Percentiles rank a stretch among this genome's conserved stretches.
Evolutionary conservation across 768 basidiomycete genomes (phyloP).

Genomic region (Hygrophoropsis aurantiaca): DNA sequence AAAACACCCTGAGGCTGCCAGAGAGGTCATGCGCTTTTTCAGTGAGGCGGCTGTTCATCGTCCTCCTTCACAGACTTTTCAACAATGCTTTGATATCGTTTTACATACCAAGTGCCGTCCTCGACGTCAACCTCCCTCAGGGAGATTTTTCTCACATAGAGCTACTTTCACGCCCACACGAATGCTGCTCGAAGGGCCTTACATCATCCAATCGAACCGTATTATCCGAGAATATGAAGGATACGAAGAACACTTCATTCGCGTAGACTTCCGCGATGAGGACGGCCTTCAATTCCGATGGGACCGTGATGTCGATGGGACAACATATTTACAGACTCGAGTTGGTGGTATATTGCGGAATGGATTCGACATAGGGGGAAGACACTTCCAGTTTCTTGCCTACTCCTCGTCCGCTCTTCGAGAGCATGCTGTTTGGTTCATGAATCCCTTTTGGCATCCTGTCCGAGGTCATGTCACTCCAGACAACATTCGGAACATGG

Average conservation of each 20-base stretch:
- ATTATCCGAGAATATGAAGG: conserved; percentile 68
- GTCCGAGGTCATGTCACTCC: conserved; percentile 49
- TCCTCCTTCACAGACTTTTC: conserved; percentile 40
- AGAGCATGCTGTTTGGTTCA: conserved; percentile 83
- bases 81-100: conserved; percentile 46
- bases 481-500: conserved; percentile 61
- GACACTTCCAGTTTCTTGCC: conserved; percentile 75
- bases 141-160: conserved; percentile 67
- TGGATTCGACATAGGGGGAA: conserved; percentile 72
- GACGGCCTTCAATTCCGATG: conserved; percentile 73
- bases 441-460: conserved; percentile 58
- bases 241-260: conserved; percentile 68
- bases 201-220: conserved; percentile 73
- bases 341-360: conserved; percentile 58
- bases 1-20: conserved; percentile 34
- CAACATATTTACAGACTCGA: conserved; percentile 52
- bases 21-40: conserved; percentile 56
- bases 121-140: conserved; percentile 24
- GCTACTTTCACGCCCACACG: conserved; percentile 78
- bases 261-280: conserved; percentile 86
- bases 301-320: conserved; percentile 64
- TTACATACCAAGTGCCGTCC: conserved; percentile 16
- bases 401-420: conserved; percentile 79
- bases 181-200: conserved; percentile 74
- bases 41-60: conserved; percentile 46